These are phyloP conservation scores for Apodospora peruviana DNA, from an alignment of 495 filamentous ascomycete genomes.

Conservation along the genomic window DNA sequence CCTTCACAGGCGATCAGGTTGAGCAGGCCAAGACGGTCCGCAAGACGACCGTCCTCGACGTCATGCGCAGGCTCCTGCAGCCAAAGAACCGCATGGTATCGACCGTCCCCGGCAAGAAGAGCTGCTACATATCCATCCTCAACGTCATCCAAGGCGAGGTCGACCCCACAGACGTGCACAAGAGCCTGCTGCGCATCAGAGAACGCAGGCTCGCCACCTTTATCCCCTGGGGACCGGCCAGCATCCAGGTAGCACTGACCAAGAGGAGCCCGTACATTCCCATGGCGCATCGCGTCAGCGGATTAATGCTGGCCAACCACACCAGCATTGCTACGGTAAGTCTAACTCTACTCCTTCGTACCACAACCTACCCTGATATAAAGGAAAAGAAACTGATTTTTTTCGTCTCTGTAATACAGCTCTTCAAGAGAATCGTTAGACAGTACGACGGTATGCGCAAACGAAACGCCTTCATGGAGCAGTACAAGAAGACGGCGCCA, in stretches of 20 bases:
- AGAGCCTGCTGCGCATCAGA: slow-evolving; percentile 91
- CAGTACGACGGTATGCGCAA: slow-evolving; percentile 92
- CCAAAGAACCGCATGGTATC: slow-evolving; percentile 99
- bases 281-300: slow-evolving; percentile 86
- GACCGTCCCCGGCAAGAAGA: slow-evolving; percentile 89
- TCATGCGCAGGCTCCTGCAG: slow-evolving; percentile 92
- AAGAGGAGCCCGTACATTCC: slow-evolving; percentile 94
- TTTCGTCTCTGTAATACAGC: slow-evolving; percentile 33
- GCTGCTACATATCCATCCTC: slow-evolving; percentile 97
- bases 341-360: slow-evolving; percentile 1
- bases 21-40: slow-evolving; percentile 95
- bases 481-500: slow-evolving; percentile 88
- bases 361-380: neutral
- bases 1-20: slow-evolving; percentile 91
- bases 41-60: slow-evolving; percentile 95
- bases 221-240: slow-evolving; percentile 98
- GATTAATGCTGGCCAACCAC: slow-evolving; percentile 96
- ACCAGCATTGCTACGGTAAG: slow-evolving; percentile 86
- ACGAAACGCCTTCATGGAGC: slow-evolving; percentile 92
- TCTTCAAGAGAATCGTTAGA: slow-evolving; percentile 86
- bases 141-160: slow-evolving; percentile 99
- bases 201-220: slow-evolving; percentile 92
- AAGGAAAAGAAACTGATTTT: neutral
- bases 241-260: slow-evolving; percentile 93
- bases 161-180: slow-evolving; percentile 95